phyloP scores from a whole-genome alignment of 2,329 filamentous ascomycete genomes.

The Plectosphaerella plurivora region DNA sequence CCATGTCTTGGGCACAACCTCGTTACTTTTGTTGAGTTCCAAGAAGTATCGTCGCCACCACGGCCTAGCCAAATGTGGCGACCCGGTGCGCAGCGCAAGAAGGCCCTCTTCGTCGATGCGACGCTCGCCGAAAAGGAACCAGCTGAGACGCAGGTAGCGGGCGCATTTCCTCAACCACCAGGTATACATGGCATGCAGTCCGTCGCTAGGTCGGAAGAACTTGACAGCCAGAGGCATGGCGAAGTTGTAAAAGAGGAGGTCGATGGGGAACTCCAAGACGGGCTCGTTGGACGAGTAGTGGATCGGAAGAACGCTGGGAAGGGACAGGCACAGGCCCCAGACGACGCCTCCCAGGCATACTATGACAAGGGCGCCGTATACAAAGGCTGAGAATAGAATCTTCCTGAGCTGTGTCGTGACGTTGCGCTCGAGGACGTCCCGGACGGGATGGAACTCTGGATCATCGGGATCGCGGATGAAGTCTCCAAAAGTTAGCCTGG shows the following conservation, averaged over 20 bases:
- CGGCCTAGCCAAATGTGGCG: conserved; percentile 23
- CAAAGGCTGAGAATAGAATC: conserved; percentile 91
- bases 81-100: conserved; percentile 39
- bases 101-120: conserved; percentile 76
- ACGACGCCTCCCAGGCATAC: conserved; percentile 93
- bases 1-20: conserved; percentile 55
- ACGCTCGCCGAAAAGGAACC: conserved; percentile 89
- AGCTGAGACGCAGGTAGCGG: conserved; percentile 71
- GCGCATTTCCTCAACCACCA: conserved; percentile 97
- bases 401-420: conserved; percentile 91
- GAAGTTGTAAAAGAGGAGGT: conserved; percentile 95
- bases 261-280: conserved; percentile 88
- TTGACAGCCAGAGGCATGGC: conserved; percentile 83
- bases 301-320: conserved; percentile 75
- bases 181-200: conserved; percentile 77
- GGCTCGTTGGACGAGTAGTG: conserved; percentile 92
- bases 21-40: conserved; percentile 34
- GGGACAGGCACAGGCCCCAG: conserved; percentile 73
- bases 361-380: conserved; percentile 90
- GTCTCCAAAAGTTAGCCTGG: conserved; percentile 47
- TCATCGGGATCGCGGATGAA: conserved; percentile 98
- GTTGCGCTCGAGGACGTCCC: conserved; percentile 90
- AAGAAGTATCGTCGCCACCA: conserved; percentile 41
- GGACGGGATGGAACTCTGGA: conserved; percentile 94
- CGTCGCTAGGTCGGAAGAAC: conserved; percentile 80